Evolutionary conservation across 106 monocot species (phyloP), one percentile per base, ranked within the genome.

Genomic region (Dendrobium chrysotoxum): DNA sequence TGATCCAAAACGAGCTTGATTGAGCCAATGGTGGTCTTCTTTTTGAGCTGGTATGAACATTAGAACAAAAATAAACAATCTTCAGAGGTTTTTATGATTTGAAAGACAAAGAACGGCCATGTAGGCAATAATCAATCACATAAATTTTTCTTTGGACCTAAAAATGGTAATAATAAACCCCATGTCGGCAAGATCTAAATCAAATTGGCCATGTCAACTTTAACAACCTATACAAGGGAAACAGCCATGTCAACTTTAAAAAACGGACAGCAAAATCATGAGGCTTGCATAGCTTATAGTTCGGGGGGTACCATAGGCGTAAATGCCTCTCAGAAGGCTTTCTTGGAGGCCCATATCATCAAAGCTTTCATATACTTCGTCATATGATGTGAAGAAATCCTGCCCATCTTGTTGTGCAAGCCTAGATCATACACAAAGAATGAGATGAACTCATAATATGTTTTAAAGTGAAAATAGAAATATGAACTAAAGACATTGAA

Each of bases 331-430:
- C 1, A 88, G 83, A 53, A 91, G 86, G 55, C 88, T 91, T 54
- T 91, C 88, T 65, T 88, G 91, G 68, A 91, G 91, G 20, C 86
- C 88, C 91, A 91, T 91, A 28, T 72, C 77, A 80, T 91, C 88
- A 81, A 91, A 91, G 77, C 78, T 91, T 66, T 91, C 91, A 39
- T 76, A 75, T 23, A 86, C 91, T 82, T 91, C 91, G 53, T 91
- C 91, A 79, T 85, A 91, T 12, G 88, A 79, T 5, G 86, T 83
- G 42, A 91, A 91, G 73, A 91, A 91, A 28, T 88, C 88, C 28
- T 86, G 77, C 1, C 80, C 88, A 38, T 88, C 85, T 28, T 64
- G 38, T 17, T 23, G 61, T 23, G 61, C 26, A 40, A 85, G 76
- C 57, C 88, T 87, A 53, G 7, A 0, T 28, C 30, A 68, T 26